These are phyloP conservation scores for Geum urbanum DNA, from an alignment of 306 rosid species.

Conservation along the genomic window DNA sequence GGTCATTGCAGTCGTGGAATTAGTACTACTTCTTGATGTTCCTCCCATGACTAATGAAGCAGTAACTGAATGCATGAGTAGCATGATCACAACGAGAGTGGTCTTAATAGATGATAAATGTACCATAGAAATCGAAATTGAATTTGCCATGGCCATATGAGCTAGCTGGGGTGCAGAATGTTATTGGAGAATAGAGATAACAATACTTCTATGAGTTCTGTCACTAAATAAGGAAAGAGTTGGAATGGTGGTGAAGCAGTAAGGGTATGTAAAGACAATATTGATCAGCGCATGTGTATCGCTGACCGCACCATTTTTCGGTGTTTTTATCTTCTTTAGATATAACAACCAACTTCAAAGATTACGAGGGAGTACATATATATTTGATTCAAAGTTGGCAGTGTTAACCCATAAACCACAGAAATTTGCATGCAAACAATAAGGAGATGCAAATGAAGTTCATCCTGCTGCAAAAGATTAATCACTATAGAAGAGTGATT, in stretches of 20 bases:
- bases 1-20: not conserved
- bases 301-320: constrained; percentile 67
- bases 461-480: too few species aligned
- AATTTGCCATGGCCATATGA: not conserved
- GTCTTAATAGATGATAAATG: not conserved
- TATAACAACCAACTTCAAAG: not conserved
- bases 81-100: not conserved
- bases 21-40: not conserved
- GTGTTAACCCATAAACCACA: too few species aligned
- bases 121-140: not conserved
- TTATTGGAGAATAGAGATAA: not conserved
- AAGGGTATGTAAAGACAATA: too few species aligned
- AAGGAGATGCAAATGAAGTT: too few species aligned
- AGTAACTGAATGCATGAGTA: not conserved
- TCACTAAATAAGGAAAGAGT: too few species aligned
- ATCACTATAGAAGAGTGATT: too few species aligned
- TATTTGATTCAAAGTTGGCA: too few species aligned
- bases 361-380: too few species aligned
- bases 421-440: too few species aligned
- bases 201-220: not conserved
- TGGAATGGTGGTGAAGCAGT: too few species aligned
- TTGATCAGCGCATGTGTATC: constrained; percentile 29
- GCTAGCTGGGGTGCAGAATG: not conserved
- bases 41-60: not conserved
- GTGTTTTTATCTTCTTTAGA: constrained; percentile 55